These are phyloP conservation scores for Salvia hispanica DNA, from an alignment of 257 asterid genomes.

Conservation along the genomic window DNA sequence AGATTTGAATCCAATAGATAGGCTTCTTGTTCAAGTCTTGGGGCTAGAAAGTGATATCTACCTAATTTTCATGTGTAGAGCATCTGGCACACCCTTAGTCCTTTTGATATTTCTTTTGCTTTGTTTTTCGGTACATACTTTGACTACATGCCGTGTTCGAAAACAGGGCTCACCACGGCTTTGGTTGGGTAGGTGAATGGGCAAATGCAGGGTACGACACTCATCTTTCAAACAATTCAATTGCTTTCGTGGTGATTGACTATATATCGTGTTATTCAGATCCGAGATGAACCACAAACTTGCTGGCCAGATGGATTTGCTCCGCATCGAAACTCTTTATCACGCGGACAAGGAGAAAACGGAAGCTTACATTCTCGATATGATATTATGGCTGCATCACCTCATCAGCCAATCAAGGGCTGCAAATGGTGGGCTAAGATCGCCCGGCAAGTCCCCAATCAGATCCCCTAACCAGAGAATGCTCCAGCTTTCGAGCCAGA, in stretches of 20 bases:
- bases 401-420: conserved; percentile 68
- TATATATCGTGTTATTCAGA: conserved; percentile 37
- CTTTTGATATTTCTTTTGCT: background rate
- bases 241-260: conserved; percentile 2
- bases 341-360: conserved; percentile 84
- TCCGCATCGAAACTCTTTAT: conserved; percentile 76
- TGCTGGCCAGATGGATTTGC: conserved; percentile 65
- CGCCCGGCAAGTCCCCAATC: conserved; percentile 77
- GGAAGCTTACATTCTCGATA: conserved; percentile 78
- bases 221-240: background rate
- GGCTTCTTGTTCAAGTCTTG: background rate
- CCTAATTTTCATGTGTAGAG: background rate
- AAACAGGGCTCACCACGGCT: conserved; percentile 96
- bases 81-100: background rate
- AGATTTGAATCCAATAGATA: background rate
- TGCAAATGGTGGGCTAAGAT: conserved; percentile 54
- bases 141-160: conserved; percentile 27
- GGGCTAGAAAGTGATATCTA: conserved; percentile 2
- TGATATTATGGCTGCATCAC: conserved; percentile 84
- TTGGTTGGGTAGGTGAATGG: conserved; percentile 99
- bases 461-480: conserved; percentile 69
- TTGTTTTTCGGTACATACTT: conserved; percentile 7
- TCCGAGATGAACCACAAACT: conserved; percentile 65
- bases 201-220: conserved; percentile 70
- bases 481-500: conserved; percentile 47